A percentile compares a stretch with the other conserved stretches of the same genome.
phyloP scores from a whole-genome alignment of 257 asterid genomes.

The Solanum lycopersicoides region DNA sequence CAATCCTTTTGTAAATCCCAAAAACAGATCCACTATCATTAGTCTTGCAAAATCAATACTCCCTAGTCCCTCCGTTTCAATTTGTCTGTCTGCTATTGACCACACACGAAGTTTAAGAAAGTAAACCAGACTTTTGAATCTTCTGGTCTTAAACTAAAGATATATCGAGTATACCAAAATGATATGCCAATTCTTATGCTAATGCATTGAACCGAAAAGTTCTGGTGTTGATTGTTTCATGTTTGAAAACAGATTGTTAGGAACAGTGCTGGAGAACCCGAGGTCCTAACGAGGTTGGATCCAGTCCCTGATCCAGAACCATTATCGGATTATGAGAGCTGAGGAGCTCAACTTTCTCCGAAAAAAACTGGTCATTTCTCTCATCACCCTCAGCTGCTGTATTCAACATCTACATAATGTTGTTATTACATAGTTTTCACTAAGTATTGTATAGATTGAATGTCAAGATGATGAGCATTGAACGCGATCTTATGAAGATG shows the following conservation, averaged over 20 bases:
- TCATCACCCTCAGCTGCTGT: neutral
- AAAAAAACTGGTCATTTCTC: neutral
- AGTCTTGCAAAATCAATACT: neutral
- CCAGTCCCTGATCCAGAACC: slow-evolving; percentile 39
- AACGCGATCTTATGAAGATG: neutral
- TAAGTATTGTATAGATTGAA: neutral
- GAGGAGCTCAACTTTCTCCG: neutral
- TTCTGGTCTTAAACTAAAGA: neutral
- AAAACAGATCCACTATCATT: neutral
- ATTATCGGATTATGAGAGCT: slow-evolving; percentile 47
- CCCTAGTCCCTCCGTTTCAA: neutral
- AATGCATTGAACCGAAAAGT: neutral
- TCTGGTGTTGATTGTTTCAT: neutral
- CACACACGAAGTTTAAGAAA: neutral
- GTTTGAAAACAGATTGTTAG: slow-evolving; percentile 46
- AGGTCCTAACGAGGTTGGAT: slow-evolving; percentile 69
- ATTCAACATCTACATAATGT: neutral
- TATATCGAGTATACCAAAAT: neutral
- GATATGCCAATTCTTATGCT: neutral
- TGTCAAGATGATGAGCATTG: neutral
- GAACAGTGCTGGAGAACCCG: slow-evolving; percentile 56
- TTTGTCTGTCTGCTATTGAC: neutral
- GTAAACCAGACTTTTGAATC: neutral
- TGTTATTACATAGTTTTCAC: neutral
- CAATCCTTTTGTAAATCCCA: neutral